Conservation (phyloP, 805 yeast species). For the Candida hungchunana region DNA sequence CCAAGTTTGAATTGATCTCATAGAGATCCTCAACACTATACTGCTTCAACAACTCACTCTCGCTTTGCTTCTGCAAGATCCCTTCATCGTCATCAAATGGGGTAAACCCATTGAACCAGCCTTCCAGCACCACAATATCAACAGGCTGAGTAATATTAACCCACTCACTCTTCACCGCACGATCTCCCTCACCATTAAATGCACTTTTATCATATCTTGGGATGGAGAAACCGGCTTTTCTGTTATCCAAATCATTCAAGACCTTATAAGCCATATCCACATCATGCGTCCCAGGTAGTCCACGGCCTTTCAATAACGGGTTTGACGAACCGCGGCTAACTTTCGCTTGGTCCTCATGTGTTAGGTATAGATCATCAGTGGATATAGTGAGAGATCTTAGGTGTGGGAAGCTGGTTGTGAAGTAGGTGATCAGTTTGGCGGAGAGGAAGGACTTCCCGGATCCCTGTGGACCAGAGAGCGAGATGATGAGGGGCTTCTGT, state of each 20-base stretch:
- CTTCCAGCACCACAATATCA: slow-evolving; percentile 78
- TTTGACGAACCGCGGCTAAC: slow-evolving; percentile 43
- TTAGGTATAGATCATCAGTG: slow-evolving; percentile 82
- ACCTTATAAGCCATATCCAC: slow-evolving; percentile 31
- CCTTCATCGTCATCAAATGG: slow-evolving; percentile 34
- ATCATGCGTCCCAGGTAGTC: slow-evolving; percentile 95
- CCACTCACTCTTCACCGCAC: slow-evolving; percentile 44
- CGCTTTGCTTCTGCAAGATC: slow-evolving; percentile 10
- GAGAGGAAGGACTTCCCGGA: slow-evolving; percentile 69
- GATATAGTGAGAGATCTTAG: slow-evolving; percentile 50
- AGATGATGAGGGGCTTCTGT: slow-evolving; percentile 38
- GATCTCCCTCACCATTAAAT: slow-evolving; percentile 74
- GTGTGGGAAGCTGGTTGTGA: slow-evolving; percentile 33
- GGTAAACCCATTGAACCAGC: slow-evolving; percentile 87
- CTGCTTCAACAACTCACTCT: slow-evolving; percentile 24
- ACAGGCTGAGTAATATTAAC: slow-evolving; percentile 31
- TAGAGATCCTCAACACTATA: slow-evolving; percentile 28
- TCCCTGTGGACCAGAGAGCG: slow-evolving; percentile 59
- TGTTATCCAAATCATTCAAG: slow-evolving; percentile 30
- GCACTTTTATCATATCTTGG: slow-evolving; percentile 81
- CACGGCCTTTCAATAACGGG: slow-evolving; percentile 67
- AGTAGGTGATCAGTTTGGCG: slow-evolving; percentile 31
- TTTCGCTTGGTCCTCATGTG: slow-evolving; percentile 52
- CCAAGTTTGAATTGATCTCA: slow-evolving; percentile 49
- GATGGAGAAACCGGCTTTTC: slow-evolving; percentile 30